These are phyloP conservation scores for Kodamaea suecica DNA, from an alignment of 1,139 yeast species.

Conservation along the genomic window DNA sequence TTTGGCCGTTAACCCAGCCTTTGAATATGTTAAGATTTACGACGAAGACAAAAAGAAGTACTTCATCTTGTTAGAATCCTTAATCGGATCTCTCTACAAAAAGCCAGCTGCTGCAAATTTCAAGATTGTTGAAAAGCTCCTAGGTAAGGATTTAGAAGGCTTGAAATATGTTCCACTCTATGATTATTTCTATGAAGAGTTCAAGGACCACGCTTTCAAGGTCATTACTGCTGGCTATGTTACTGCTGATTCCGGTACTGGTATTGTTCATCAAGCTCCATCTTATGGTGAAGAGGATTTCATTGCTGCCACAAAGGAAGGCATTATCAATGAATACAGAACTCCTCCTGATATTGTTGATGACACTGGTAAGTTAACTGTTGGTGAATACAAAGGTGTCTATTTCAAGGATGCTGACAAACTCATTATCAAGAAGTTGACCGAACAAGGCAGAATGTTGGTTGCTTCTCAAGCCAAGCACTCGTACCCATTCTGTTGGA, in stretches of 20 bases:
- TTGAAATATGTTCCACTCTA: constrained; percentile 78
- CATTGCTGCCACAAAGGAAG: constrained; percentile 71
- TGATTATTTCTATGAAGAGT: constrained; percentile 72
- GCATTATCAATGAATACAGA: constrained; percentile 65
- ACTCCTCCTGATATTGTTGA: constrained; percentile 92
- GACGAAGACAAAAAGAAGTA: constrained; percentile 83
- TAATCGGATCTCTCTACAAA: constrained; percentile 81
- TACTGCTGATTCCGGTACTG: constrained; percentile 94
- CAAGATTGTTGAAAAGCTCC: constrained; percentile 74
- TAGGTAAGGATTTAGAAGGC: constrained; percentile 80
- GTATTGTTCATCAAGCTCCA: constrained; percentile 98
- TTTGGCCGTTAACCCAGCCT: constrained; percentile 84
- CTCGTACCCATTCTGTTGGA: constrained; percentile 99
- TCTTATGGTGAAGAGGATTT: constrained; percentile 99
- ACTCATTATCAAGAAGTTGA: constrained; percentile 77
- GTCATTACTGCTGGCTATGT: constrained; percentile 84
- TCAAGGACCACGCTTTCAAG: constrained; percentile 73
- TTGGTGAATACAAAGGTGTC: constrained; percentile 70
- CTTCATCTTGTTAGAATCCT: constrained; percentile 78
- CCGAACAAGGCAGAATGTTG: constrained; percentile 72
- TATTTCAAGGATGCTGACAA: constrained; percentile 97
- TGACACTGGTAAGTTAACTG: constrained; percentile 86
- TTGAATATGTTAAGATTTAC: constrained; percentile 86
- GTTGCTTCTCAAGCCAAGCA: constrained; percentile 83
- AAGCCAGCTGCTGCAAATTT: constrained; percentile 89